A percentile compares a stretch with the other conserved stretches of the same genome.
phyloP scores from a whole-genome alignment of 805 yeast species.

The Schizosaccharomyces japonicus region DNA sequence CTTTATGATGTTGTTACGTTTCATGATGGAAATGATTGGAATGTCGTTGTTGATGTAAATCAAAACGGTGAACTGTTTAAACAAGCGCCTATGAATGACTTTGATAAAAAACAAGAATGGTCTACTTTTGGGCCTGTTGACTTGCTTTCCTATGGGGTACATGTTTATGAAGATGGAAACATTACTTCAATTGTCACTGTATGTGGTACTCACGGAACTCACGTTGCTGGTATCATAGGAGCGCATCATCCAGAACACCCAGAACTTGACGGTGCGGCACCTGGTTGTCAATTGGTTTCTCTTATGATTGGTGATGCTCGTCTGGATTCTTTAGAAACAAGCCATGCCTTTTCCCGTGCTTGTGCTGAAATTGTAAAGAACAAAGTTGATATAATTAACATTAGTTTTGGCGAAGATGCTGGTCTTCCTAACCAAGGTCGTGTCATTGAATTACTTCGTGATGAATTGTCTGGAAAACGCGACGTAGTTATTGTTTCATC shows the following conservation, averaged over 20 bases:
- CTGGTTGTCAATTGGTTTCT: conserved; percentile 4
- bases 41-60: neutral
- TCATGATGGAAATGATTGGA: conserved; percentile 3
- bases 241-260: conserved; percentile 1
- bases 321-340: conserved; percentile 2
- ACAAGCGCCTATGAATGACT: neutral
- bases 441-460: conserved; percentile 1
- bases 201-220: conserved; percentile 6
- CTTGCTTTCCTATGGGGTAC: neutral
- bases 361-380: neutral
- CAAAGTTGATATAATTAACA: conserved; percentile 1
- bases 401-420: conserved; percentile 5
- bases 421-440: neutral
- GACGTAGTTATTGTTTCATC: conserved; percentile 3
- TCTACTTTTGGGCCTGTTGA: neutral
- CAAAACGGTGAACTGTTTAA: neutral
- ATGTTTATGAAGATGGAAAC: conserved; percentile 3
- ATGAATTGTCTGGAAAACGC: neutral
- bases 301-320: conserved; percentile 5
- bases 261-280: conserved; percentile 4
- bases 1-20: neutral
- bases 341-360: conserved; percentile 4
- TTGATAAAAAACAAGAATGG: neutral
- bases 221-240: conserved; percentile 5
- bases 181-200: conserved; percentile 1